Evolutionary conservation across 345 rosid genomes (phyloP), one percentile per base, ranked within the genome.

Genomic region (Firmiana major): DNA sequence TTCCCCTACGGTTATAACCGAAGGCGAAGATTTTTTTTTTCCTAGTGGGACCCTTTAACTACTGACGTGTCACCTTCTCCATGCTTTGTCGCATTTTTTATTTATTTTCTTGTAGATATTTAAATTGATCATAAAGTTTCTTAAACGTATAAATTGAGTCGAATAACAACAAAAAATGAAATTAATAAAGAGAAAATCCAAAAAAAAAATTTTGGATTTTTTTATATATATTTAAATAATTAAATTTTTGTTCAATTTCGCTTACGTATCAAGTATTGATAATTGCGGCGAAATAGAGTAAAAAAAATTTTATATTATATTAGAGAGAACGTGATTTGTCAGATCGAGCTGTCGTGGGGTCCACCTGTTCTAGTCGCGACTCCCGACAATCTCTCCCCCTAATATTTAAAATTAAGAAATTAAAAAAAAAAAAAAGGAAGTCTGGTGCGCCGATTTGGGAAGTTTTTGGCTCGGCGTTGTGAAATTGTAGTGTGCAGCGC

Each of bases 261-360:
- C 34, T 31, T 31, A 3, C 3, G 3, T 31, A 31, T 1, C 34
- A 31, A 31, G 34, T 31, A 31, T 0, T 31, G 34, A 31, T 60
- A 26, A 40, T 40, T 5, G 40, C 40, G 40, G 40, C 40, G 40
- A 24, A 24, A 26, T 3, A 3, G 16, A 55, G 5, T 38, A 38
- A 22, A 46, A 49, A 49, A 13, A n/a, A n/a, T n/a, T n/a, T n/a
- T n/a, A n/a, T n/a, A n/a, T n/a, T n/a, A 49, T 12, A 16, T 31
- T 31, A 31, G 34, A 51, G 24, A 31, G 34, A 31, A 31, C 68
- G 82, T 78, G 84, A 78, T 64, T 72, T 59, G 86, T 75, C 81
- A 76, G 84, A 75, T 49, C 64, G 0, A 78, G 81, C 80, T 83
- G 82, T 75, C 84, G 9, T 7, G n/a, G 83, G 79, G 67, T 63